Evolutionary conservation across 192 early-diverging fungal genomes (phyloP), one percentile per base, ranked within the genome.

Genomic region (Coemansia sp.): DNA sequence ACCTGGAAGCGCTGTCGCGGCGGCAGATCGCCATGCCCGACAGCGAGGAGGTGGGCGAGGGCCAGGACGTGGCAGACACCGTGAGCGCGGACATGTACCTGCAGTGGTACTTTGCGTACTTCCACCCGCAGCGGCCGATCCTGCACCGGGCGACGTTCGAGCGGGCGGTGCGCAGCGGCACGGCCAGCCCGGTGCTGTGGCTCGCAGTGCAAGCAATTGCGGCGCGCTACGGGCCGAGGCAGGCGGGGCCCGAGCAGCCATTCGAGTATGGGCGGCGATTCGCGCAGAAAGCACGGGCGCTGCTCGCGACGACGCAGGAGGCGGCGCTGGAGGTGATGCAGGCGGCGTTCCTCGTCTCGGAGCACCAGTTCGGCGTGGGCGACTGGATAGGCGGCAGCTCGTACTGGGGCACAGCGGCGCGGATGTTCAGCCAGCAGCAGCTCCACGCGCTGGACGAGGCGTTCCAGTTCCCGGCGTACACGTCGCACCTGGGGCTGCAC

Each of bases 401-500:
- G 48, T 76, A 74, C 68, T 84, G 82, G 82, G 82, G 74, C 71
- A 84, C 82, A 2, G 82, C 82, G 5, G 82, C 76, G 57, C 76
- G 82, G 19, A 78, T 84, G 76, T 70, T 84, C 68, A 84, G 78
- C 69, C 82, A 84, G 71, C 62, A 76, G 41, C 82, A 79, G 66
- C 72, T 84, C 59, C 82, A 84, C 44, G 73, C 78, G 82, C 68
- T 66, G 38, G 82, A 84, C 66, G 82, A 84, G 68, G 76, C 82
- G 48, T 84, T 76, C 69, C 76, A 78, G 74, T 76, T 76, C 38
- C 82, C 82, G 1, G 82, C 76, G 1, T 84, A 76, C 74, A 84
- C 82, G 27, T 84, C 82, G 66, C 82, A 84, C 50, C 68, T 84
- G 57, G 82, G 82, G 0, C 65, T 78, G 58, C 82, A 78, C 67